Percentiles rank a stretch among this genome's conserved stretches.
phyloP scores from a whole-genome alignment of 2,329 filamentous ascomycete genomes.

The Beauveria varroae region DNA sequence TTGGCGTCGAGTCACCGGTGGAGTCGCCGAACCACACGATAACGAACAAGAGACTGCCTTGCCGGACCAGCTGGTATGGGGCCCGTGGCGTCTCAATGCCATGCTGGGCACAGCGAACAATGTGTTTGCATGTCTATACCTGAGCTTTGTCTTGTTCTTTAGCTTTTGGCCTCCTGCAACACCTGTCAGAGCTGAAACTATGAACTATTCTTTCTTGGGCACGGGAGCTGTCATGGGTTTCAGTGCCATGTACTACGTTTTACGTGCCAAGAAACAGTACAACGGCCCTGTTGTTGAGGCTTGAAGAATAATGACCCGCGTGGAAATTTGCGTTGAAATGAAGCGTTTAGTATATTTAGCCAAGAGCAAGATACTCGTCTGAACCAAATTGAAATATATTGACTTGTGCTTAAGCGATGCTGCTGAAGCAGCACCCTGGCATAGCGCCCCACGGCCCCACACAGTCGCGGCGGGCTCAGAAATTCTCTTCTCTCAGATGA shows the following conservation, averaged over 20 bases:
- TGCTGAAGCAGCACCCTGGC: background rate
- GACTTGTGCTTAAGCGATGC: background rate
- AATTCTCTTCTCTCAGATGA: slow-evolving; percentile 4
- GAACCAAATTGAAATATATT: background rate
- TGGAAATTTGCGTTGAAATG: background rate
- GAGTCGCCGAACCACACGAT: slow-evolving; percentile 21
- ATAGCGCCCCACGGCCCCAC: slow-evolving; percentile 3
- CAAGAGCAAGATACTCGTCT: background rate
- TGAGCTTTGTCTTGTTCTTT: slow-evolving; percentile 48
- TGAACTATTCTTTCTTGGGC: slow-evolving; percentile 42
- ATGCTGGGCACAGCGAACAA: slow-evolving; percentile 46
- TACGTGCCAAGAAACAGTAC: slow-evolving; percentile 34
- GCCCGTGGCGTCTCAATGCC: slow-evolving; percentile 46
- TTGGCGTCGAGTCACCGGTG: slow-evolving; percentile 24
- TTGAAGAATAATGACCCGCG: background rate
- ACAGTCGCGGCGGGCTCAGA: background rate
- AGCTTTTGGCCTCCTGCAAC: slow-evolving; percentile 40
- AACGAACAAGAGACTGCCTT: slow-evolving; percentile 16
- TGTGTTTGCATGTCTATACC: slow-evolving; percentile 43
- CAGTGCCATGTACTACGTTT: slow-evolving; percentile 38
- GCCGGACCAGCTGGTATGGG: slow-evolving; percentile 35
- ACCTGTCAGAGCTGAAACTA: slow-evolving; percentile 23
- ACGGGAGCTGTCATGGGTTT: slow-evolving; percentile 34
- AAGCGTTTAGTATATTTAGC: background rate
- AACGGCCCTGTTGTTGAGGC: slow-evolving; percentile 33